Evolutionary conservation across 441 rosid species (phyloP), one percentile per base, ranked within the genome.

Genomic region (Erysimum pusillum): DNA sequence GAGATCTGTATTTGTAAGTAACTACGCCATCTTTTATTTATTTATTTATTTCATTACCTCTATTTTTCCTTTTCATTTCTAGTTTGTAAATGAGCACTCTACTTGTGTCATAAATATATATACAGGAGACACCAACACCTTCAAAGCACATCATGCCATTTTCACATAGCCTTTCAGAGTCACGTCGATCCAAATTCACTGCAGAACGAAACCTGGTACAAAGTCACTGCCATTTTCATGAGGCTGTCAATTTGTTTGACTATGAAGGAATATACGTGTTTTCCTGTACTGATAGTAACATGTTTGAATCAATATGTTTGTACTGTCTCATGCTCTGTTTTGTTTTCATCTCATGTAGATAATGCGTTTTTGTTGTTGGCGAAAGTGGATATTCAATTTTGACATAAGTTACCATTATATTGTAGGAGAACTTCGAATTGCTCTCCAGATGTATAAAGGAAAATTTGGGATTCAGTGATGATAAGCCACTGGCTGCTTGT

Each of bases 71-170:
- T 36, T 49, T 54, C 63, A 31, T 49, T 66, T 52, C 68, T 49
- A 60, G 42, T 60, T 25, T 41, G 57, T 64, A 42, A 60, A 14
- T 54, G 60, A 51, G 48, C 52, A 58, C 34, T 41, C 69, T 51
- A 53, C n/a, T 11, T 60, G 13, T 44, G 60, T 18, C 59, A 45
- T 41, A 53, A 14, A 49, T 57, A 78, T 58, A 67, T 61, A 67
- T 81, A 78, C 86, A 96, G 99, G 99, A 93, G 45, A 83, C 98
- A 36, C 97, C 99, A 35, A 89, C 98, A 4, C 97, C 99, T 80
- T 85, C 97, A 53, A 96, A 96, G 88, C 88, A 83, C 72, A 63
- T 89, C 63, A 78, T 70, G 49, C 91, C 97, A 39, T 83, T 89
- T 76, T 81, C 97, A 53, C 97, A 86, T 78, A 81, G 89, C 82